These are phyloP conservation scores for Candida khao-thaluensis DNA, from an alignment of 805 yeast species.

Conservation along the genomic window DNA sequence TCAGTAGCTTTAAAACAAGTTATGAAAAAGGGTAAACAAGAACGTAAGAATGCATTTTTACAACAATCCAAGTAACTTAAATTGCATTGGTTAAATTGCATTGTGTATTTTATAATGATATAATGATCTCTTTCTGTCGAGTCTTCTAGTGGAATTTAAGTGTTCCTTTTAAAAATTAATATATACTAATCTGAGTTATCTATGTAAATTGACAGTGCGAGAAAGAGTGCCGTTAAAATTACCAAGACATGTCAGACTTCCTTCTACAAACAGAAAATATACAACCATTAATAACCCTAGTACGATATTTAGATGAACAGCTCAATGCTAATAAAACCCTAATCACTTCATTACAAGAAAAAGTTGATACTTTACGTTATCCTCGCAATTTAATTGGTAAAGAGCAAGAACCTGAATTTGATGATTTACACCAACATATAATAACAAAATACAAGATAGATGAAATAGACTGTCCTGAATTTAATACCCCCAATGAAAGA, in stretches of 20 bases:
- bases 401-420: neutral
- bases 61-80: neutral
- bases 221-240: neutral
- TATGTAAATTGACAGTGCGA: too few species aligned
- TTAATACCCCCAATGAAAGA: constrained; percentile 15
- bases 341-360: neutral
- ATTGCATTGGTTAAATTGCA: neutral
- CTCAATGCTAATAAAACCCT: constrained; percentile 24
- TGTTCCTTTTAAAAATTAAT: too few species aligned
- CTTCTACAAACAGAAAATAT: constrained; percentile 31
- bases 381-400: neutral
- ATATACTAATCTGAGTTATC: too few species aligned
- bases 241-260: constrained; percentile 9
- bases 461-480: constrained; percentile 8
- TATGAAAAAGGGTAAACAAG: constrained; percentile 90
- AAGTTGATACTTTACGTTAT: neutral
- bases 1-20: constrained; percentile 90
- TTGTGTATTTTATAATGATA: constrained; percentile 7
- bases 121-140: constrained; percentile 3
- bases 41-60: constrained; percentile 59
- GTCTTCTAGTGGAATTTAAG: too few species aligned
- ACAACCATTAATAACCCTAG: constrained; percentile 26
- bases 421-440: constrained; percentile 12
- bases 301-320: constrained; percentile 15
- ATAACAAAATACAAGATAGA: constrained; percentile 24